These are phyloP conservation scores for Excoecaria agallocha DNA, from an alignment of 345 rosid genomes.

Conservation along the genomic window DNA sequence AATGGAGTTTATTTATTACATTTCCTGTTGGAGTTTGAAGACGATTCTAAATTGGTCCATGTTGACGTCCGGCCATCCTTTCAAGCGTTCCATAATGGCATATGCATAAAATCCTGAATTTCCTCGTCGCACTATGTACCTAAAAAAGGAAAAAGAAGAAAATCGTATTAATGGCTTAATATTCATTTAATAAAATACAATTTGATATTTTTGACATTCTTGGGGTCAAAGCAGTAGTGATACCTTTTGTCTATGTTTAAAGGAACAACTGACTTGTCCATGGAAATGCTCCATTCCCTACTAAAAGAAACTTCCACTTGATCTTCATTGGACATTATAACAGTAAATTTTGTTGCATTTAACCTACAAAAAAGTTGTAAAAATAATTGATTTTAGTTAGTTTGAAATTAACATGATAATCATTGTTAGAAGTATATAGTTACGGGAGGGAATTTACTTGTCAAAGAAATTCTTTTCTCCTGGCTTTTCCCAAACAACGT, in stretches of 20 bases:
- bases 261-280: neutral
- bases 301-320: conserved; percentile 28
- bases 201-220: too few relatives aligned
- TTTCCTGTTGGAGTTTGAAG: conserved; percentile 10
- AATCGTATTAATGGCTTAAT: neutral
- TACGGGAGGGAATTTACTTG: conserved; percentile 1
- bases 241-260: conserved; percentile 12
- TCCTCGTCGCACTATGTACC: conserved; percentile 10
- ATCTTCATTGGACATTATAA: conserved; percentile 10
- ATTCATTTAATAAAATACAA: too few relatives aligned
- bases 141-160: neutral
- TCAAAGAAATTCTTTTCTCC: neutral
- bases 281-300: neutral
- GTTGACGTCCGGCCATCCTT: conserved; percentile 11
- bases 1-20: neutral
- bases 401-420: neutral
- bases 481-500: conserved; percentile 25
- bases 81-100: conserved; percentile 14
- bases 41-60: conserved; percentile 15
- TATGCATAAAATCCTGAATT: conserved; percentile 16
- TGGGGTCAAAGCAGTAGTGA: neutral
- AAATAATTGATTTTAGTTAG: neutral
- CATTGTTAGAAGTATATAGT: neutral
- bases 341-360: conserved; percentile 24
- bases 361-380: conserved; percentile 37